These are phyloP conservation scores for Fusarium nurragi DNA, from an alignment of 2,329 filamentous ascomycete species.

Conservation along the genomic window DNA sequence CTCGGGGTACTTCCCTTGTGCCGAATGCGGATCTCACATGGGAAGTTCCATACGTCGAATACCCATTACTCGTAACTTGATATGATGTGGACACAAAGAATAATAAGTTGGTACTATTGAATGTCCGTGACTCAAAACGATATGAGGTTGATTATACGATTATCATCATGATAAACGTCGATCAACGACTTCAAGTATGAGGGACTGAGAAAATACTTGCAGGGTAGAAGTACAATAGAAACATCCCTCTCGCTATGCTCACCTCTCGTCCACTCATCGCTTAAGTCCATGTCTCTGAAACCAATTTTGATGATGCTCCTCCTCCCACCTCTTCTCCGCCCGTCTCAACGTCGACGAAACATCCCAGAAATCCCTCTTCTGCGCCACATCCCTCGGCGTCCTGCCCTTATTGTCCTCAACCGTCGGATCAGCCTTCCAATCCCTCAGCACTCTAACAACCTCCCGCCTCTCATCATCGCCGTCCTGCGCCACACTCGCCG, in stretches of 20 bases:
- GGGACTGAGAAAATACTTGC: neutral
- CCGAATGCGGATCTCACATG: neutral
- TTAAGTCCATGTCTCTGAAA: constrained; percentile 44
- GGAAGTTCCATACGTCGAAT: too few relatives aligned
- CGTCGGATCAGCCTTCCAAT: constrained; percentile 46
- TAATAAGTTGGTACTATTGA: too few relatives aligned
- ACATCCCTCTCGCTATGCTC: neutral
- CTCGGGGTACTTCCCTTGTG: neutral
- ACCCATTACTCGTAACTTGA: neutral
- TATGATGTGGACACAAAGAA: too few relatives aligned
- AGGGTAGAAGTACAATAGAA: neutral
- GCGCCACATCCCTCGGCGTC: constrained; percentile 46
- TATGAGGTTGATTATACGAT: too few relatives aligned
- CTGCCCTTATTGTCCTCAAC: constrained; percentile 41
- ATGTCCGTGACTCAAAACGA: too few relatives aligned
- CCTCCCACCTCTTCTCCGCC: constrained; percentile 49
- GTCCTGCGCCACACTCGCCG: constrained; percentile 44
- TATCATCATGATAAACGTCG: neutral
- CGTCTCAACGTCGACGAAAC: constrained; percentile 47
- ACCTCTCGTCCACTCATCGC: neutral
- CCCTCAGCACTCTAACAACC: constrained; percentile 44
- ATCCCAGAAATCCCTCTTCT: constrained; percentile 48
- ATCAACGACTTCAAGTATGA: neutral
- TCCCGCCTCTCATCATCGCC: constrained; percentile 47
- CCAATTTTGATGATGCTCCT: constrained; percentile 45